These are phyloP conservation scores for Dendrobium chrysotoxum DNA, from an alignment of 106 monocot species.

Conservation along the genomic window DNA sequence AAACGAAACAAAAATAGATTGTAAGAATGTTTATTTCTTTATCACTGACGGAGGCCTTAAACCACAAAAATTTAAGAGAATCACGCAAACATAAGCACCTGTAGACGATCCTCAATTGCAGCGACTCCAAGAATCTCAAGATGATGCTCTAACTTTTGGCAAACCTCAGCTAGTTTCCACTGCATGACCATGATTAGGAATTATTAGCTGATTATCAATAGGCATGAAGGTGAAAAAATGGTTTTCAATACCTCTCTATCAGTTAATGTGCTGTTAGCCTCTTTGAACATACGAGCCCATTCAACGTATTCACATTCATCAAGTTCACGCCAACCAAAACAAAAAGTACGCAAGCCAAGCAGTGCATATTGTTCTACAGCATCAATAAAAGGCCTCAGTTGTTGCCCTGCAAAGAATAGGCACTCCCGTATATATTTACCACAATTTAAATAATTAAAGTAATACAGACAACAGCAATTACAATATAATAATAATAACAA, in stretches of 20 bases:
- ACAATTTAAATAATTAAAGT: not conserved
- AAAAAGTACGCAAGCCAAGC: constrained; percentile 71
- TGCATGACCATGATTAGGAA: constrained; percentile 5
- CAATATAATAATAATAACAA: not conserved
- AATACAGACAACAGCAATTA: not conserved
- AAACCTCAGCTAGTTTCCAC: constrained; percentile 89
- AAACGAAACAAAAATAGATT: not conserved
- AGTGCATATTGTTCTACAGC: constrained; percentile 95
- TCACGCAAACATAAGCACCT: constrained; percentile 34
- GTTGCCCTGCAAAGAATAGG: constrained; percentile 52
- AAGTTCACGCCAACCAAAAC: constrained; percentile 82
- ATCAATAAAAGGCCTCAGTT: constrained; percentile 55
- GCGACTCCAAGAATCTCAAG: constrained; percentile 92
- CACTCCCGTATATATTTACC: not conserved
- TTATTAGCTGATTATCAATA: constrained; percentile 8
- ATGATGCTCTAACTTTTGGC: constrained; percentile 77
- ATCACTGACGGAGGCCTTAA: not conserved
- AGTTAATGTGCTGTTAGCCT: constrained; percentile 71
- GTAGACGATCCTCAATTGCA: constrained; percentile 94
- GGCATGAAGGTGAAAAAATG: not conserved
- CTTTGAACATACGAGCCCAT: constrained; percentile 81
- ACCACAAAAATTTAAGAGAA: not conserved
- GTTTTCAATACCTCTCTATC: constrained; percentile 73
- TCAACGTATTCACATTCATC: constrained; percentile 75
- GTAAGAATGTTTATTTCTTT: not conserved